Conservation (phyloP, 2,329 filamentous ascomycete species). For the Ambrosiella beaveri region DNA sequence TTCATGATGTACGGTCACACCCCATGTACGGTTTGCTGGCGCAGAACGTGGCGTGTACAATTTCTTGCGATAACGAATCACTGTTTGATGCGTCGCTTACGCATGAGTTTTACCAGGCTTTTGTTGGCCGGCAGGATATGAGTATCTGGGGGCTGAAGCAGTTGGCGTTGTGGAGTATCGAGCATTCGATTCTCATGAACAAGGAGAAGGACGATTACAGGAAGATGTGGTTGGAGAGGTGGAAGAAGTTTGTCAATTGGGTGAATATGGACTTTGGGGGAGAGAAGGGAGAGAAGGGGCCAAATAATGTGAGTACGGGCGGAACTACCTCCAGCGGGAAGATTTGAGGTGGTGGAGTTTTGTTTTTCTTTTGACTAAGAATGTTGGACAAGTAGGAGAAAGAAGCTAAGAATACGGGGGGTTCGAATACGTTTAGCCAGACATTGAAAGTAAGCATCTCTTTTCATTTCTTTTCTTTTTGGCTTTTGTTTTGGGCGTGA, state of each 20-base stretch:
- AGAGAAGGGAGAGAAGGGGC: not conserved
- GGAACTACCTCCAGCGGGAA: no score
- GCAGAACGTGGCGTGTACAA: conserved; percentile 55
- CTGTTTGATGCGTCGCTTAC: conserved; percentile 56
- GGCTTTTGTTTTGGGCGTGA: no score
- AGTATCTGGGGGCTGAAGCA: conserved; percentile 55
- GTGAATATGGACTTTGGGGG: not conserved
- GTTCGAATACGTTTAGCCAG: not conserved
- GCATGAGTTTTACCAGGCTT: conserved; percentile 62
- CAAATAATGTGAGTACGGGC: no score
- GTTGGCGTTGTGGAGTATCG: conserved; percentile 43
- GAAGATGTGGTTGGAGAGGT: conserved; percentile 34
- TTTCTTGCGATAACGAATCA: conserved; percentile 60
- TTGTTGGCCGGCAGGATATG: conserved; percentile 52
- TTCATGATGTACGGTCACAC: conserved; percentile 46
- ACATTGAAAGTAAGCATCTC: not conserved
- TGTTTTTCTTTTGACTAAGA: no score
- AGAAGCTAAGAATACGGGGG: no score
- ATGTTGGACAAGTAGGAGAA: no score
- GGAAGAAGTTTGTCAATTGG: conserved; percentile 37
- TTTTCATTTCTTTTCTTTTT: not conserved
- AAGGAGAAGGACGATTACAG: conserved; percentile 23
- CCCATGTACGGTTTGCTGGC: conserved; percentile 50
- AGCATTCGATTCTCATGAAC: conserved; percentile 37
- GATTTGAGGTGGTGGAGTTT: no score